A percentile compares a stretch with the other conserved stretches of the same genome.
These are phyloP conservation scores for Hibiscus mutabilis DNA, from an alignment of 345 rosid species.

Conservation along the genomic window DNA sequence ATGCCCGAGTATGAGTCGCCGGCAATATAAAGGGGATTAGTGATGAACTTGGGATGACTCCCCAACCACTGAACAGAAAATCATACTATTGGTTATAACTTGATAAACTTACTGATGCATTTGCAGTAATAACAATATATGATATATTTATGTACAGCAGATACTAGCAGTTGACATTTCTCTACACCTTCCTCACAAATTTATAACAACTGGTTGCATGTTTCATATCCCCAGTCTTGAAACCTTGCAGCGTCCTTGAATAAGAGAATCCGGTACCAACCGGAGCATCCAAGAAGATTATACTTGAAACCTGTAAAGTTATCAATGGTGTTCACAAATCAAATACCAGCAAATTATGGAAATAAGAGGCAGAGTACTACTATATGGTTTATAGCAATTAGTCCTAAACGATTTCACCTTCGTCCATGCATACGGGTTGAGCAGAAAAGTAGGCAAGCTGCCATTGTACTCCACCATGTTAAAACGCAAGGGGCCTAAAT, in stretches of 20 bases:
- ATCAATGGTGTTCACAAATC: not conserved
- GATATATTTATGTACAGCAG: not conserved
- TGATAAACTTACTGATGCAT: not conserved
- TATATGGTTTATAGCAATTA: not conserved
- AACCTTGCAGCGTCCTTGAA: conserved; percentile 8
- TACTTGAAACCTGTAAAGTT: conserved; percentile 6
- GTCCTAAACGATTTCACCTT: not conserved
- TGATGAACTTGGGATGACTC: conserved; percentile 8
- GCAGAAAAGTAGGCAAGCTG: conserved; percentile 14
- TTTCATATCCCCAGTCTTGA: conserved; percentile 6
- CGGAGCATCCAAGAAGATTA: conserved; percentile 18
- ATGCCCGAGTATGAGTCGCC: conserved; percentile 16
- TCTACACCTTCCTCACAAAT: conserved; percentile 15
- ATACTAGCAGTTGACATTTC: not conserved
- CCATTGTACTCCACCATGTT: conserved; percentile 16
- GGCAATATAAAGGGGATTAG: conserved; percentile 7
- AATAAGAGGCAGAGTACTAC: not conserved
- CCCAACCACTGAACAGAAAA: conserved; percentile 16
- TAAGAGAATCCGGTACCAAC: conserved; percentile 21
- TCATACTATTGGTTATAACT: not conserved
- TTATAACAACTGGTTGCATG: not conserved
- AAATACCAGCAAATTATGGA: not conserved
- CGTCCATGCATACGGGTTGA: conserved; percentile 19
- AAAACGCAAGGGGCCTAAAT: conserved; percentile 18
- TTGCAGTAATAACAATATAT: not conserved